Conservation (phyloP, 192 early-diverging fungal species). For the Phycomyces nitens region DNA sequence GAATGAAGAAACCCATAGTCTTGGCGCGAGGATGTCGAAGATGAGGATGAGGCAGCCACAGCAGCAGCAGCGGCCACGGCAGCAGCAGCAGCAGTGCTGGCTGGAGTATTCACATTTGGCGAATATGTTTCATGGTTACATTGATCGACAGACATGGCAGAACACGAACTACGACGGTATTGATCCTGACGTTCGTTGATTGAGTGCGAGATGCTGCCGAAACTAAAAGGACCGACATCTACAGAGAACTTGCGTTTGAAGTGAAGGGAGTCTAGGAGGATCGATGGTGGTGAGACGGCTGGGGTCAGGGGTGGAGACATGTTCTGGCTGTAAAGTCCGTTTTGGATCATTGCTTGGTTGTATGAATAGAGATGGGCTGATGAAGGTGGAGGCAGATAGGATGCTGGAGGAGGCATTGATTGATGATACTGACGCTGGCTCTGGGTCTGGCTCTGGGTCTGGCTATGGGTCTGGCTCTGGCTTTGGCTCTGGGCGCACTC, state of each 20-base stretch:
- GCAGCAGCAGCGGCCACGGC: neutral
- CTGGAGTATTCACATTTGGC: too few relatives aligned
- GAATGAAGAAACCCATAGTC: too few relatives aligned
- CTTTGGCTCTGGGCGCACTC: neutral
- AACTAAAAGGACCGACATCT: slow-evolving; percentile 32
- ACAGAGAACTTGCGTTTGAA: slow-evolving; percentile 35
- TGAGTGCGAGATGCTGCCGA: slow-evolving; percentile 16
- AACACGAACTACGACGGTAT: slow-evolving; percentile 31
- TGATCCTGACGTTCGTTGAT: slow-evolving; percentile 18
- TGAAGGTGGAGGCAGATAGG: slow-evolving; percentile 24
- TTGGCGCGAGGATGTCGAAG: too few relatives aligned
- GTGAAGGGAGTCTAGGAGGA: slow-evolving; percentile 25
- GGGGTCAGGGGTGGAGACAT: slow-evolving; percentile 36
- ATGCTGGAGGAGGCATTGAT: slow-evolving; percentile 19
- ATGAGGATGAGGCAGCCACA: neutral
- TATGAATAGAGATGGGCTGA: neutral
- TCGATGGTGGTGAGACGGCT: slow-evolving; percentile 32
- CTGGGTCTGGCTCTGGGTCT: too few relatives aligned
- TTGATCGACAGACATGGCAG: slow-evolving; percentile 24
- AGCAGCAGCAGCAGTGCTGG: neutral
- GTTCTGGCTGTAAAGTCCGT: slow-evolving; percentile 12
- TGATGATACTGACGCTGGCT: slow-evolving; percentile 8
- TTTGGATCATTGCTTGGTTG: neutral
- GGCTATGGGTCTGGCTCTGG: neutral
- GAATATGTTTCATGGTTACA: neutral